Base-by-base conservation (phyloP, 176 grass and related monocot species). In the Ensete ventricosum region DNA sequence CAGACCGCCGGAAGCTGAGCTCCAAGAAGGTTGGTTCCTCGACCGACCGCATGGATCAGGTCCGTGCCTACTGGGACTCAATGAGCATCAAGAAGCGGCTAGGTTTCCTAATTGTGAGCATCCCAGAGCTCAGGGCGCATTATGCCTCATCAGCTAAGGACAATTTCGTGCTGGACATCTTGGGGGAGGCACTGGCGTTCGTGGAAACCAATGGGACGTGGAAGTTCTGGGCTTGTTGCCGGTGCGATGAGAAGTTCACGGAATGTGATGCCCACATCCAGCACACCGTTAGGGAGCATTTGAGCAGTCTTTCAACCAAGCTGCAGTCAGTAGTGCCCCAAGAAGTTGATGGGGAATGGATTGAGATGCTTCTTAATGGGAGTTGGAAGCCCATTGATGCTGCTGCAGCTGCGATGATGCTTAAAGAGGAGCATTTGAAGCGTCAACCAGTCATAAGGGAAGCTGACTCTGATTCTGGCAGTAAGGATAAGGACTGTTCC, bases 351-450 rank as follows among this genome's bases (percentile, higher is more conserved):
- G 71, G 77, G 82, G 75, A 86, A 29, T 94, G 88, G 91, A 76
- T 73, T 55, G 65, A 73, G 10, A 94, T 91, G 95, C 86, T 99
- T 29, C 55, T 80, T 75, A 76, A 76, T 78, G 84, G 76, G 8
- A 88, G 63, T 67, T 94, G 86, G 95, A 94, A 83, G 70, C 91
- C 95, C 2, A 69, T 94, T 60, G 91, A 99, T 82, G 82, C 80
- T 59, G 72, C 74, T 11, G 75, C 77, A 0, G 78, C 85, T 60
- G 52, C 91, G 53, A 89, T 78, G 76, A 13, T 67, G 54, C 79
- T 88, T 0, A 88, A 99, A 72, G 95, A 94, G 69, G 91, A 94
- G 53, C 87, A 79, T 67, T 55, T 21, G 20, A 80, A 80, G 78
- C 22, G 12, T 10, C 48, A 52, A 16, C 25, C 75, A 3, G 11